phyloP scores from a whole-genome alignment of 345 rosid species.

The Boechera divaricarpa region DNA sequence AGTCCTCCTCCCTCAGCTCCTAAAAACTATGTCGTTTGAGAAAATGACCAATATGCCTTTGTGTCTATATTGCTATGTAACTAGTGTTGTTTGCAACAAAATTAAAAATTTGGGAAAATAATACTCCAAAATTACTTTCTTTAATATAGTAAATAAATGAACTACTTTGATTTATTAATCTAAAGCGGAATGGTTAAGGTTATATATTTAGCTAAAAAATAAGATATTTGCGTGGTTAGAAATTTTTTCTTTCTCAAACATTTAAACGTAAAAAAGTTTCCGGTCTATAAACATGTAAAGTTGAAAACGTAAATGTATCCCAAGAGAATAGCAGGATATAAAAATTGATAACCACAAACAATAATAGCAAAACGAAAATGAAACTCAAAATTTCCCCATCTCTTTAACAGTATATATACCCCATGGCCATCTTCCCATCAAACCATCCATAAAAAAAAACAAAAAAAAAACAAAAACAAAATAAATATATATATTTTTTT shows the following conservation, averaged over 20 bases:
- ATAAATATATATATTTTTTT: background rate
- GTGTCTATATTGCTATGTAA: slow-evolving; percentile 7
- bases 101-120: background rate
- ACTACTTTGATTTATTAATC: background rate
- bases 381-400: background rate
- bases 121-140: too few species aligned
- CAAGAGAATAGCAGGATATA: slow-evolving; percentile 12
- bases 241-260: background rate
- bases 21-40: slow-evolving; percentile 32
- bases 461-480: background rate
- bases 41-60: background rate
- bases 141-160: background rate
- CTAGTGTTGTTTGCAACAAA: slow-evolving; percentile 7
- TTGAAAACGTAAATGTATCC: slow-evolving; percentile 6
- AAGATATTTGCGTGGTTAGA: background rate
- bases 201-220: background rate
- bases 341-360: slow-evolving; percentile 31
- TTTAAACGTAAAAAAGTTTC: background rate
- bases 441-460: background rate
- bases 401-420: slow-evolving; percentile 24
- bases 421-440: background rate
- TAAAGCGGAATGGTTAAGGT: background rate
- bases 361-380: slow-evolving; percentile 35
- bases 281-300: background rate
- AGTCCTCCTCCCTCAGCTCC: slow-evolving; percentile 61